Conservation (phyloP, 2,329 filamentous ascomycete genomes). For the Aspergillus sp. region DNA sequence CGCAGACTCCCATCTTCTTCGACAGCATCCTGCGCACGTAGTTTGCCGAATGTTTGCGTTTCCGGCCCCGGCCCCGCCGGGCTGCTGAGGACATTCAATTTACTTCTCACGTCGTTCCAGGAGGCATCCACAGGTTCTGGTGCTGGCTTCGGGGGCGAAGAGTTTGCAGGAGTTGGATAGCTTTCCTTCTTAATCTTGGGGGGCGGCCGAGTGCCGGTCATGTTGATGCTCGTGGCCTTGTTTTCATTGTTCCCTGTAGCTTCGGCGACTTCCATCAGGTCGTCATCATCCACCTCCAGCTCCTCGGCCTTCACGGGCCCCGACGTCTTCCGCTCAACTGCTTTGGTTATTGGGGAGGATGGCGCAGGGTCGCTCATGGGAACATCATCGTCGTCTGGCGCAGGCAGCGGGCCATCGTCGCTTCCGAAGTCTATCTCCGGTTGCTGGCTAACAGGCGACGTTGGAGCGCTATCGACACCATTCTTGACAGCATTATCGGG, state of each 20-base stretch:
- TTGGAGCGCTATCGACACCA: constrained; percentile 37
- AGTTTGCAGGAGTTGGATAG: constrained; percentile 63
- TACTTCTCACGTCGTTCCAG: constrained; percentile 81
- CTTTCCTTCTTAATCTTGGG: constrained; percentile 63
- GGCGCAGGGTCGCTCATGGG: constrained; percentile 78
- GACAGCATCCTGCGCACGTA: constrained; percentile 74
- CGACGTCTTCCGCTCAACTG: constrained; percentile 59
- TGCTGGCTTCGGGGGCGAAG: constrained; percentile 59
- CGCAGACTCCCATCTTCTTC: constrained; percentile 84
- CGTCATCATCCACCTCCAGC: constrained; percentile 66
- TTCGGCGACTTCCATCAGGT: constrained; percentile 78
- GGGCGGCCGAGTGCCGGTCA: constrained; percentile 67
- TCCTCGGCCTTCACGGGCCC: constrained; percentile 51
- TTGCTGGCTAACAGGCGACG: constrained; percentile 34
- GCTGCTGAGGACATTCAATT: constrained; percentile 74
- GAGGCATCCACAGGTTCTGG: constrained; percentile 62
- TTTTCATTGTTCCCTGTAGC: constrained; percentile 55
- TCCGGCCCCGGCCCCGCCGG: constrained; percentile 52
- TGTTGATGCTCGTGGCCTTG: constrained; percentile 66
- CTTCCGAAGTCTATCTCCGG: constrained; percentile 37
- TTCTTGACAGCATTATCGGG: constrained; percentile 43
- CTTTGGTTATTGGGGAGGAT: constrained; percentile 78
- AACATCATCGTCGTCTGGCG: constrained; percentile 62
- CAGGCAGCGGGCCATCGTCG: constrained; percentile 47
- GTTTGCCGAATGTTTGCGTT: constrained; percentile 60